Evolutionary conservation across 2,329 filamentous ascomycete species (phyloP), one percentile per base, ranked within the genome.

Genomic region (Geoglossum cookeanum): DNA sequence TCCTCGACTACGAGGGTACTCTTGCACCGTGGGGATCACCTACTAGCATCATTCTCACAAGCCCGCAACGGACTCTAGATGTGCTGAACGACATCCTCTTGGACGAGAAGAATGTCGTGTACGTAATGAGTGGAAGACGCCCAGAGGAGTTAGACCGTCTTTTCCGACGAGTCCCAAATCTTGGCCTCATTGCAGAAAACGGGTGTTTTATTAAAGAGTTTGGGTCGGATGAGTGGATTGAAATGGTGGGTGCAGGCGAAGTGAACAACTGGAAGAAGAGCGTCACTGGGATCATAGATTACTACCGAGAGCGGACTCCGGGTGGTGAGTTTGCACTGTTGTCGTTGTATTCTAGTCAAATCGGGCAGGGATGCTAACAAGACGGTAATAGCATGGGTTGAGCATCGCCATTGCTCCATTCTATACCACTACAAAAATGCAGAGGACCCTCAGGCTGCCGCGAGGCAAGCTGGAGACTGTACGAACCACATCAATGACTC

Each of bases 401-500:
- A 96, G 69, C 86, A 94, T 66, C 83, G 88, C n/a, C 86, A 90
- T 63, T 95, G 88, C 73, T 92, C 87, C 44, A 75, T 96, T 29
- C 80, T 94, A 58, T 95, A 95, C 74, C 87, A 94, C 69, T 94
- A 92, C 71, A 85, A 86, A 67, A 83, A 82, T 56, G 84, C 85
- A 1, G 85, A 88, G 57, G 87, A 96, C 66, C 79, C 79, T 58
- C 80, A 84, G 55, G 78, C 79, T 29, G 90, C 90, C 0, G 76
- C 79, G 58, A 82, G 88, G 22, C 85, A 90, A 64, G 91, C 89
- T 0, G 85, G 84, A 22, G 91, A 97, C 67, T 94, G 89, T 65
- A 88, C 88, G 0, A 90, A 87, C 60, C 90, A 96, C 65, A 92
- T 97, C 74, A 97, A 97, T 66, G 90, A 95, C 66, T 86, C 88